These are phyloP conservation scores for Salvia rosmarinus DNA, from an alignment of 257 asterid species.

Conservation along the genomic window DNA sequence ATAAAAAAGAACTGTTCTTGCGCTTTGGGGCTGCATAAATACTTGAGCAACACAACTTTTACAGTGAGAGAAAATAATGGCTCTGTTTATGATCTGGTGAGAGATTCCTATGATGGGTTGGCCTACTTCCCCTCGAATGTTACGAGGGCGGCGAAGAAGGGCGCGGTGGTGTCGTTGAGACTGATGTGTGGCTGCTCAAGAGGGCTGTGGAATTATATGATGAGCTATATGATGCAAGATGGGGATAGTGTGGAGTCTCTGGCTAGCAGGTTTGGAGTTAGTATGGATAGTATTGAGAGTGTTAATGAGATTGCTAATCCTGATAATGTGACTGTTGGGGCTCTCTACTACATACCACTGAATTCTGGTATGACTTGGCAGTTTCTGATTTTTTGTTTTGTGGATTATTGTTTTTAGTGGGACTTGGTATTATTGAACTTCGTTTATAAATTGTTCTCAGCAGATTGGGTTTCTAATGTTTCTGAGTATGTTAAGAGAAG, in stretches of 20 bases:
- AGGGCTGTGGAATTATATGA: conserved; percentile 89
- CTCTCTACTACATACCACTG: conserved; percentile 75
- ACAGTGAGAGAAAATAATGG: conserved; percentile 71
- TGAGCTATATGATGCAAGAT: conserved; percentile 92
- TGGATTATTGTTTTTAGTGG: conserved; percentile 25
- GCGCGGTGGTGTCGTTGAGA: conserved; percentile 80
- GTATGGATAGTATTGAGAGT: conserved; percentile 87
- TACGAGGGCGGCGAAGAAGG: conserved; percentile 76
- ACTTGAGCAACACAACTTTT: conserved; percentile 78
- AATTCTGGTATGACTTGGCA: conserved; percentile 65
- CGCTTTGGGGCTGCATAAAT: conserved; percentile 50
- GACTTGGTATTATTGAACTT: conserved; percentile 28
- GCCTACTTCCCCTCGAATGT: conserved; percentile 72
- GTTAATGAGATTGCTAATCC: conserved; percentile 81
- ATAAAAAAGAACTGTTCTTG: conserved; percentile 94
- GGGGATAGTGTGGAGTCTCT: conserved; percentile 88
- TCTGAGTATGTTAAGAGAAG: background rate
- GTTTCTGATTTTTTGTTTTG: conserved; percentile 2
- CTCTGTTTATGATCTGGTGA: conserved; percentile 74
- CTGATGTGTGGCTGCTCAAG: conserved; percentile 95
- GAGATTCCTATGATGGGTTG: conserved; percentile 72
- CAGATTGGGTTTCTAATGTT: conserved; percentile 10
- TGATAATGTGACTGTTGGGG: conserved; percentile 83
- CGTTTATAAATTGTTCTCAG: conserved; percentile 1
- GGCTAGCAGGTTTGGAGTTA: conserved; percentile 96